A percentile compares a stretch with the other conserved stretches of the same genome.
phyloP scores from a whole-genome alignment of 2,329 filamentous ascomycete genomes.

The Metarhizium rileyi region DNA sequence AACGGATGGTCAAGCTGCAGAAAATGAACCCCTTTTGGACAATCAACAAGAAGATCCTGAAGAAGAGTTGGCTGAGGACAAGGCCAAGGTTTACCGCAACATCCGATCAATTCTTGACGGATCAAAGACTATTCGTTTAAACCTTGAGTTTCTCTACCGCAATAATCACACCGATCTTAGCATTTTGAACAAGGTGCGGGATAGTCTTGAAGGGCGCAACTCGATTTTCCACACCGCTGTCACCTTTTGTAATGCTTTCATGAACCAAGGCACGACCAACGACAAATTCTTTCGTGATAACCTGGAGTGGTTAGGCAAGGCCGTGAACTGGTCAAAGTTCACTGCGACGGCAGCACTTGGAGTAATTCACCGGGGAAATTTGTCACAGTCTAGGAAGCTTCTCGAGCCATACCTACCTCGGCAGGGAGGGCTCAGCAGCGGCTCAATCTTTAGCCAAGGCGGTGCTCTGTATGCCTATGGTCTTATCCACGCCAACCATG shows the following conservation, averaged over 20 bases:
- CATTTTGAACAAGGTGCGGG: constrained; percentile 91
- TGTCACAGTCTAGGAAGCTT: constrained; percentile 86
- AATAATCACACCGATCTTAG: constrained; percentile 89
- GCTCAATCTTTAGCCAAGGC: constrained; percentile 91
- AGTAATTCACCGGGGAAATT: constrained; percentile 92
- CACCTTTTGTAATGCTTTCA: constrained; percentile 96
- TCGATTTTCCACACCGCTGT: constrained; percentile 98
- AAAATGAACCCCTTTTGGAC: constrained; percentile 39
- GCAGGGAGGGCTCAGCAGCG: constrained; percentile 60
- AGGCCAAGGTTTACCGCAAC: constrained; percentile 49
- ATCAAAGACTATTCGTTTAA: constrained; percentile 87
- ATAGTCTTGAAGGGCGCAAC: constrained; percentile 90
- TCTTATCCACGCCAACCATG: constrained; percentile 94
- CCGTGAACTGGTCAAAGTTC: constrained; percentile 99
- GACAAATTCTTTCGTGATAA: constrained; percentile 99
- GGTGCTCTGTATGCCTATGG: constrained; percentile 93
- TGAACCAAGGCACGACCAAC: constrained; percentile 97
- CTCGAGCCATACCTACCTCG: constrained; percentile 90
- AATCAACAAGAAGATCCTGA: constrained; percentile 47
- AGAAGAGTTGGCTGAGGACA: constrained; percentile 38
- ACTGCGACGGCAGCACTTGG: constrained; percentile 92
- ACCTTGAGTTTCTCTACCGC: constrained; percentile 91
- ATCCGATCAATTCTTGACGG: constrained; percentile 68
- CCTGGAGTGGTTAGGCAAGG: constrained; percentile 94
- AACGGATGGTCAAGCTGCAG: constrained; percentile 29